Evolutionary conservation across 2,329 filamentous ascomycete species (phyloP).

Genomic region (Curvularia hawaiiensis): DNA sequence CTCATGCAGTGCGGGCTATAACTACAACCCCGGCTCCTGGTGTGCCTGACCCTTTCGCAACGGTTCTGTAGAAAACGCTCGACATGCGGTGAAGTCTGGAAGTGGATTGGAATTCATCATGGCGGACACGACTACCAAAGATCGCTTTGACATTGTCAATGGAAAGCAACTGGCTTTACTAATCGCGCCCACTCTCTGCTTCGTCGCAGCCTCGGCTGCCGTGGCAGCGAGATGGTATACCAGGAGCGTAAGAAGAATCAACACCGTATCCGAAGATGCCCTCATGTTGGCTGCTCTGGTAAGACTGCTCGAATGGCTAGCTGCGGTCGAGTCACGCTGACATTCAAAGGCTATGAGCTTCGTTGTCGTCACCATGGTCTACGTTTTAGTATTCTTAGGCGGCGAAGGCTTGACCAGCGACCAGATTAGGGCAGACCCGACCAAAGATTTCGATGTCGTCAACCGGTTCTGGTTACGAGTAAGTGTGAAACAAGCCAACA

Average conservation of each 20-base stretch:
- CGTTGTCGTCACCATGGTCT: slow-evolving; percentile 23
- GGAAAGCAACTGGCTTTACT: slow-evolving; percentile 24
- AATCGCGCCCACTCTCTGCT: slow-evolving; percentile 23
- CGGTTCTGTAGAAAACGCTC: slow-evolving; percentile 5
- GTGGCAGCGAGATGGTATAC: slow-evolving; percentile 28
- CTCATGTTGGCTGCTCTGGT: slow-evolving; percentile 26
- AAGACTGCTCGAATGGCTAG: slow-evolving; percentile 1
- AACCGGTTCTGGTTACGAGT: slow-evolving; percentile 21
- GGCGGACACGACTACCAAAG: slow-evolving; percentile 13
- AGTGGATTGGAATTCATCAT: slow-evolving; percentile 12
- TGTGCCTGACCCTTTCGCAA: slow-evolving; percentile 7
- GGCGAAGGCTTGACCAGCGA: slow-evolving; percentile 23
- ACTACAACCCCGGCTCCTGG: slow-evolving; percentile 12
- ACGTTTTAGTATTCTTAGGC: slow-evolving; percentile 24
- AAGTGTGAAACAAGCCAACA: background rate
- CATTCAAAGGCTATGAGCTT: slow-evolving; percentile 22
- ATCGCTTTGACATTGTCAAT: slow-evolving; percentile 26
- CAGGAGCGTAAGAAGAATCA: slow-evolving; percentile 24
- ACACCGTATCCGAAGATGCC: slow-evolving; percentile 23
- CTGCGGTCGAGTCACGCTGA: slow-evolving; percentile 5
- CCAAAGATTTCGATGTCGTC: slow-evolving; percentile 13
- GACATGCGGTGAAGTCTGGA: slow-evolving; percentile 11
- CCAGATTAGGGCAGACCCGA: slow-evolving; percentile 18
- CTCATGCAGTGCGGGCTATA: slow-evolving; percentile 7
- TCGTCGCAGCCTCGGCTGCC: slow-evolving; percentile 18